A percentile compares a stretch with the other conserved stretches of the same genome.
phyloP scores from a whole-genome alignment of 495 filamentous ascomycete genomes.

The Ascobolus immersus region DNA sequence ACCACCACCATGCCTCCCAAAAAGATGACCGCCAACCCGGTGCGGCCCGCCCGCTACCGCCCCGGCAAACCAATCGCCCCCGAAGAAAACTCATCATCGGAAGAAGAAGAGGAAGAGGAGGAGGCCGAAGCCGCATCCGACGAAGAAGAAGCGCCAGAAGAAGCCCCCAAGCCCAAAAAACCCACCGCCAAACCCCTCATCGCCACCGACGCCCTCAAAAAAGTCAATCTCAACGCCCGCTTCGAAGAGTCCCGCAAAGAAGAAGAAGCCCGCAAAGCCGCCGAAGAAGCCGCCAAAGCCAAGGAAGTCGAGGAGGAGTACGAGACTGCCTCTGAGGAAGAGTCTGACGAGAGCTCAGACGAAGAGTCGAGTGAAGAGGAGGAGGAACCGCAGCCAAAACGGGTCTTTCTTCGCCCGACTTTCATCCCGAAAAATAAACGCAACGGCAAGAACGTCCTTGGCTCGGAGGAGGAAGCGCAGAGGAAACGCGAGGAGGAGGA shows the following conservation, averaged over 20 bases:
- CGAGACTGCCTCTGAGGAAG: too few relatives aligned
- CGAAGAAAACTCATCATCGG: slow-evolving; percentile 32
- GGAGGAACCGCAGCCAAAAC: slow-evolving; percentile 50
- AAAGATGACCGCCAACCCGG: slow-evolving; percentile 84
- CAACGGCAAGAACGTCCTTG: slow-evolving; percentile 15
- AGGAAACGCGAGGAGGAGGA: slow-evolving; percentile 31
- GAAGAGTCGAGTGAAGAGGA: slow-evolving; percentile 32
- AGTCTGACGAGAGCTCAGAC: slow-evolving; percentile 18
- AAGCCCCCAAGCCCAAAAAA: slow-evolving; percentile 20
- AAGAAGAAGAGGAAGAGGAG: slow-evolving; percentile 32
- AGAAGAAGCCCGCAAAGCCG: slow-evolving; percentile 25
- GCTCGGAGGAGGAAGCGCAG: slow-evolving; percentile 13
- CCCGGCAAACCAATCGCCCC: slow-evolving; percentile 57
- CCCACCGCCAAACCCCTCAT: slow-evolving; percentile 30
- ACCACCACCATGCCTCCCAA: slow-evolving; percentile 59
- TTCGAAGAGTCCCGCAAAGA: slow-evolving; percentile 22
- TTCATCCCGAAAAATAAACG: slow-evolving; percentile 74
- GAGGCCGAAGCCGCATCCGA: slow-evolving; percentile 19
- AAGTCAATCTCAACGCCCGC: slow-evolving; percentile 38
- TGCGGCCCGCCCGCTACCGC: slow-evolving; percentile 57
- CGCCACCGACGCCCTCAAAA: slow-evolving; percentile 33
- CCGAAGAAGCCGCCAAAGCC: slow-evolving; percentile 30
- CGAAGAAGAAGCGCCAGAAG: slow-evolving; percentile 9
- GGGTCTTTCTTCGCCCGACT: slow-evolving; percentile 58
- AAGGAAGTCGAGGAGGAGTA: slow-evolving; percentile 20